Conservation (phyloP, 495 filamentous ascomycete species). For the Oidiodendron maius region DNA sequence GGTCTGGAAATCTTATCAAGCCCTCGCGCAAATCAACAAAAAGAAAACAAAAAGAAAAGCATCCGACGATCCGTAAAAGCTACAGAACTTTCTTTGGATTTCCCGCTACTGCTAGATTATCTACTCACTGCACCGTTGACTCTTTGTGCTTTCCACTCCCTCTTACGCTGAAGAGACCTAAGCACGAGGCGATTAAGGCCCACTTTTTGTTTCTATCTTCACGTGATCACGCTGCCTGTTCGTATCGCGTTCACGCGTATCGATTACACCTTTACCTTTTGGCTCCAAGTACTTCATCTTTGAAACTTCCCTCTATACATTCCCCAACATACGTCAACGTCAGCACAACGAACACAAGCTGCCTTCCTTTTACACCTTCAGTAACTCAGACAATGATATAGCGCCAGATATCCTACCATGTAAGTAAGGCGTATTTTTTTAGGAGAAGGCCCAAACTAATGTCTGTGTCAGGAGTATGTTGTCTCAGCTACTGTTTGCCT, state of each 20-base stretch:
- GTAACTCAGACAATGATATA: no score
- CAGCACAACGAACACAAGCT: no score
- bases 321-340: not conserved
- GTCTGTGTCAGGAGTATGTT: not conserved
- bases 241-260: not conserved
- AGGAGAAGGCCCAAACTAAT: no score
- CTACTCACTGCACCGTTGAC: no score
- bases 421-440: no score
- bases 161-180: not conserved
- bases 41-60: not conserved
- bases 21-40: slow-evolving; percentile 1
- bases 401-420: no score
- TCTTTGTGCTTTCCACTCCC: not conserved
- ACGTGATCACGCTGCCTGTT: not conserved
- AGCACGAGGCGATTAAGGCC: not conserved
- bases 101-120: no score
- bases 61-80: slow-evolving; percentile 9
- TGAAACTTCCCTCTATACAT: not conserved
- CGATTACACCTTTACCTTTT: no score
- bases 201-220: not conserved
- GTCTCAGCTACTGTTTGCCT: not conserved
- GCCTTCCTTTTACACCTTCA: no score
- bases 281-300: no score
- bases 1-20: slow-evolving; percentile 12
- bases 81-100: not conserved